These are phyloP conservation scores for Tuctoria greenei DNA, from an alignment of 176 grass and related monocot species.

Conservation along the genomic window DNA sequence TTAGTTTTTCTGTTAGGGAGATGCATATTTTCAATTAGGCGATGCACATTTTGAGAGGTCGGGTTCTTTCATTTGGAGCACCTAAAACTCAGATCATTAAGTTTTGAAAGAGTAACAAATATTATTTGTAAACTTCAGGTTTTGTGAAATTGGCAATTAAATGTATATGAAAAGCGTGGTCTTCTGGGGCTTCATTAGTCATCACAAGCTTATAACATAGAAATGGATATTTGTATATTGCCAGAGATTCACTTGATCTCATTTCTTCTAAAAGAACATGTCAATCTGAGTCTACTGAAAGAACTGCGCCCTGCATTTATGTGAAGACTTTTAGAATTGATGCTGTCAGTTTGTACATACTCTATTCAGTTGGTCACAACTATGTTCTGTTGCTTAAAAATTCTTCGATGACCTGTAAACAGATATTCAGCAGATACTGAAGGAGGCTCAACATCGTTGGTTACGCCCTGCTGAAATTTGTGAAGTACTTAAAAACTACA, in stretches of 20 bases:
- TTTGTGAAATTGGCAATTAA: neutral
- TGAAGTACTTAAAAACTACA: constrained; percentile 85
- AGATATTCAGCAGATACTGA: constrained; percentile 86
- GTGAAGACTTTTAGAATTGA: neutral
- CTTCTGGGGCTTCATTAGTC: neutral
- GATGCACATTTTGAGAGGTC: neutral
- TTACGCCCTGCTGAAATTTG: constrained; percentile 89
- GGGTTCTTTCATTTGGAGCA: neutral
- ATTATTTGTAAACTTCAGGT: neutral
- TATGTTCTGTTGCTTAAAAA: neutral
- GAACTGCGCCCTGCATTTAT: neutral
- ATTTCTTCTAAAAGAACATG: neutral
- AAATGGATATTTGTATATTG: neutral
- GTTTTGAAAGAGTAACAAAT: neutral
- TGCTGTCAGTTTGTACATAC: neutral
- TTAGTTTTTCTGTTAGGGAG: neutral
- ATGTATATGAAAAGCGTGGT: too few relatives aligned
- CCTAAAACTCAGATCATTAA: neutral
- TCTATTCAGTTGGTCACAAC: neutral
- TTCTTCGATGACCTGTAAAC: constrained; percentile 30
- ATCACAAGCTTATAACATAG: neutral
- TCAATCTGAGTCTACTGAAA: neutral
- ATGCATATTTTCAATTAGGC: neutral
- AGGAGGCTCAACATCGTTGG: constrained; percentile 81
- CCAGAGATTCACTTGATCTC: neutral